A percentile compares a stretch with the other conserved stretches of the same genome.
Evolutionary conservation across 257 asterid genomes (phyloP).

Genomic region (Primulina eburnea): DNA sequence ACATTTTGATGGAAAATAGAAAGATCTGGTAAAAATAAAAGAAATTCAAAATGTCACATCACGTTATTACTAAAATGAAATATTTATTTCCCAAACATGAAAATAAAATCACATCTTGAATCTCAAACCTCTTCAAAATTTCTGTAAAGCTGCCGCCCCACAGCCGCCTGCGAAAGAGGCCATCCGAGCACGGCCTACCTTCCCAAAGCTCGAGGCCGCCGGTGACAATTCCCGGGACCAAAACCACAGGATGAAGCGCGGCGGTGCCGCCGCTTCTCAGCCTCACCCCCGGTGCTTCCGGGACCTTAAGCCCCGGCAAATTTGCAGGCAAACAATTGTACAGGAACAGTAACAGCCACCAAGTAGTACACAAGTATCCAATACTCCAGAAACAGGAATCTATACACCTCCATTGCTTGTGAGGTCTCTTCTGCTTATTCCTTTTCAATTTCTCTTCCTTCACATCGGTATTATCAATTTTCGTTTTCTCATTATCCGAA

Average conservation of each 20-base stretch:
- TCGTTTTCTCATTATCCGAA: constrained; percentile 23
- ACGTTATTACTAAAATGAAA: background rate
- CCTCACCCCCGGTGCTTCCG: constrained; percentile 64
- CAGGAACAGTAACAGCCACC: constrained; percentile 69
- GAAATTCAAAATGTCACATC: background rate
- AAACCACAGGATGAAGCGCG: constrained; percentile 69
- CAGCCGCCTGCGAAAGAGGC: constrained; percentile 69
- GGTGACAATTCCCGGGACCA: constrained; percentile 90
- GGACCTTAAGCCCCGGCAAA: constrained; percentile 44
- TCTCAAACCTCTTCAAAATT: constrained; percentile 61
- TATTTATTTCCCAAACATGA: no score
- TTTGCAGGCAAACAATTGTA: constrained; percentile 46
- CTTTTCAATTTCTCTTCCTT: constrained; percentile 22
- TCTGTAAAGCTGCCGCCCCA: constrained; percentile 91
- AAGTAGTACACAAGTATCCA: constrained; percentile 62
- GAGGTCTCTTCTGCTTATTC: constrained; percentile 19
- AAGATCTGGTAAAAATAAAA: no score
- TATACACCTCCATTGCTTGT: constrained; percentile 50
- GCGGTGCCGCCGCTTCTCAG: constrained; percentile 57
- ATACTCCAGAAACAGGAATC: constrained; percentile 64
- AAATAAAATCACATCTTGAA: background rate
- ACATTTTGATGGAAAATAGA: background rate
- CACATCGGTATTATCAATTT: background rate
- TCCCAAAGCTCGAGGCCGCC: constrained; percentile 98
- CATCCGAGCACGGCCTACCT: constrained; percentile 81